Evolutionary conservation across 176 grass and related monocot genomes (phyloP).

Genomic region (Aechmea fasciata): DNA sequence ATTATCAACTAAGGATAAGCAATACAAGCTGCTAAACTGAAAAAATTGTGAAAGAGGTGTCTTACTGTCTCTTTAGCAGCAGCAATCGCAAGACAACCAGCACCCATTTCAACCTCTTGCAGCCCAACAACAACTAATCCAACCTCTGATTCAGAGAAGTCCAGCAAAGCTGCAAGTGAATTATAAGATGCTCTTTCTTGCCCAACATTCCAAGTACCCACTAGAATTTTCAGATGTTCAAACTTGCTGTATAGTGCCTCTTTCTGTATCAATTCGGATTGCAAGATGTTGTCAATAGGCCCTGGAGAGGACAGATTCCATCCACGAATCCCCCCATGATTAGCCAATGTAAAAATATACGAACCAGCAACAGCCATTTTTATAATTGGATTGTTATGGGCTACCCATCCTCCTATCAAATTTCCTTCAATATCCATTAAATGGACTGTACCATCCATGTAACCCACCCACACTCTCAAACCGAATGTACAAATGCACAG

Average conservation of each 20-base stretch:
- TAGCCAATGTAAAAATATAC: conserved; percentile 75
- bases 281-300: conserved; percentile 46
- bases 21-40: conserved; percentile 9
- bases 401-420: conserved; percentile 52
- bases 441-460: conserved; percentile 63
- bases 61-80: conserved; percentile 78
- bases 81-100: conserved; percentile 82
- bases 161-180: conserved; percentile 56
- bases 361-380: conserved; percentile 53
- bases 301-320: conserved; percentile 74
- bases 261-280: conserved; percentile 36
- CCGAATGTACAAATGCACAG: conserved; percentile 55
- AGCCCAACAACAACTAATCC: conserved; percentile 73
- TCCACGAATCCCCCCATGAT: conserved; percentile 59
- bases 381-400: conserved; percentile 55
- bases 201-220: conserved; percentile 84
- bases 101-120: conserved; percentile 89
- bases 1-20: neutral
- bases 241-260: conserved; percentile 35
- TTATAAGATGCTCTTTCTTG: conserved; percentile 67
- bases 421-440: conserved; percentile 60
- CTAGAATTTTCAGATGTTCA: conserved; percentile 57
- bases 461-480: conserved; percentile 61
- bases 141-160: conserved; percentile 41
- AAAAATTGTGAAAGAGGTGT: conserved; percentile 3